Evolutionary conservation across 176 grass and related monocot genomes (phyloP).

Genomic region (Areca catechu): DNA sequence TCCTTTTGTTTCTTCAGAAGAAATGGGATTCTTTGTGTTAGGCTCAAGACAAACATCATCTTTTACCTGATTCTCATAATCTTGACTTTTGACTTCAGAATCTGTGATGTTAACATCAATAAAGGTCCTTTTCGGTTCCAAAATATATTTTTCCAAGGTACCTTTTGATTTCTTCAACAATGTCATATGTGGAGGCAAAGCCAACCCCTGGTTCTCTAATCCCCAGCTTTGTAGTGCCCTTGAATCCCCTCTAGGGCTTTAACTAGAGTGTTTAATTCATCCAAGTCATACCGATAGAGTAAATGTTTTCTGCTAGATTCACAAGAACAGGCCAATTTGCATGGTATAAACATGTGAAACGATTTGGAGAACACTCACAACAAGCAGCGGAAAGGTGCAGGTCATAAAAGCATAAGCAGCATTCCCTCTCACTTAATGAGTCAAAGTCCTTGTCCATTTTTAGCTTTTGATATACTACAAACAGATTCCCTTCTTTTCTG

Average conservation of each 20-base stretch:
- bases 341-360: slow-evolving; percentile 71
- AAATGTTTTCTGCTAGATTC: slow-evolving; percentile 35
- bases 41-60: slow-evolving; percentile 3
- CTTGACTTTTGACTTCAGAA: background rate
- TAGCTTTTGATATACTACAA: slow-evolving; percentile 19
- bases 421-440: slow-evolving; percentile 52
- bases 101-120: slow-evolving; percentile 8
- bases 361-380: slow-evolving; percentile 66
- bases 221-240: slow-evolving; percentile 29
- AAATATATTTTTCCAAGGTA: background rate
- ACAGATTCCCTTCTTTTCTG: slow-evolving; percentile 19
- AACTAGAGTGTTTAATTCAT: slow-evolving; percentile 57
- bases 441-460: slow-evolving; percentile 61
- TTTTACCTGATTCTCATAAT: background rate
- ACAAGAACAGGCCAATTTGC: slow-evolving; percentile 58
- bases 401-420: slow-evolving; percentile 84
- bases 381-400: slow-evolving; percentile 68
- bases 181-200: slow-evolving; percentile 17
- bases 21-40: too few relatives aligned
- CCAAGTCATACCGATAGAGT: slow-evolving; percentile 52
- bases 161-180: slow-evolving; percentile 22
- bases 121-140: background rate
- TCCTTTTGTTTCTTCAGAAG: too few relatives aligned
- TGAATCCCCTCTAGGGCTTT: slow-evolving; percentile 52
- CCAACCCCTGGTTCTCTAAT: slow-evolving; percentile 26